Evolutionary conservation across 1,284 basidiomycete species (phyloP), one percentile per base, ranked within the genome.

Genomic region (Boletellus deceptivus): DNA sequence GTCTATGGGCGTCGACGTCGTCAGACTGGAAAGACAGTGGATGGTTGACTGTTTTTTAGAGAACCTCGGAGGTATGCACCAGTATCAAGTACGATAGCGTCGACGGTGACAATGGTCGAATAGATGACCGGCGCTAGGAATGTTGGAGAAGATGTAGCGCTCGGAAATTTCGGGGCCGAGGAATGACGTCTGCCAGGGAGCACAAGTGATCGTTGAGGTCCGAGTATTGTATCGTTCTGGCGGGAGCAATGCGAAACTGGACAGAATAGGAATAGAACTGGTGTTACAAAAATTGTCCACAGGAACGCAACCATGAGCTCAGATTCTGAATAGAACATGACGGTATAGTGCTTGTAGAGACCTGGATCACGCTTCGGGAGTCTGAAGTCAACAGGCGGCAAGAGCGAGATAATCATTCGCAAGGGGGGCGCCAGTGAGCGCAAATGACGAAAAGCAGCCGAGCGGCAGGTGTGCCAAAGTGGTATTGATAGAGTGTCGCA

Each of bases 21-120:
- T 59, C 31, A 13, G 43, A 44, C 24, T 14, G 24, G 16, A 13
- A 41, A 17, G 27, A 47, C 27, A 31, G 35, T 33, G 10, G 11
- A 57, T 50, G 7, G 7, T 52, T 40, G 42, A 16, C 24, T 22
- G 22, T 22, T 22, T 34, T 24, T 6, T 17, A 22, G 50, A 46
- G 20, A 43, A 49, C 37, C 3, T 46, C 27, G 10, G 41, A 48
- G 38, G 45, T 45, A 34, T 25, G 17, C 3, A 22, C 18, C 16
- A 34, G n/a, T 25, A 45, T 42, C 44, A 41, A 13, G 10, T 8
- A 45, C 6, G 36, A 39, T 37, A n/a, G 27, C 3, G n/a, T 52
- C 3, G 24, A 50, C 2, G 6, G 37, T 35, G 48, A 20, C 31
- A 20, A 24, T 36, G 40, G 40, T 51, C 45, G 27, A 50, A 27